A percentile compares a stretch with the other conserved stretches of the same genome.
Conservation (phyloP, 495 filamentous ascomycete genomes). For the Trichodelitschia bisporula region DNA sequence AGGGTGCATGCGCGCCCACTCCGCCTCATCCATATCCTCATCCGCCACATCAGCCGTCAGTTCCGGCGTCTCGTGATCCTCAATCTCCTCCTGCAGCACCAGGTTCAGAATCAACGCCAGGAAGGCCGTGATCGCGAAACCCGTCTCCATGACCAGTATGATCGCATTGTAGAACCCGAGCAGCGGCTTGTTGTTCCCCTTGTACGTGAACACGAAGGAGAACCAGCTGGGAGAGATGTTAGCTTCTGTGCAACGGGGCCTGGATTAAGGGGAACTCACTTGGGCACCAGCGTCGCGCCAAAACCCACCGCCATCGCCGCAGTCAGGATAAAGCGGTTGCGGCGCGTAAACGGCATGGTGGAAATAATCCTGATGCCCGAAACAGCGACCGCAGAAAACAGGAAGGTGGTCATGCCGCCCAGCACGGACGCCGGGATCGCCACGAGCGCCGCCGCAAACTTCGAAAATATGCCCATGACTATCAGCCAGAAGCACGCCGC, state of each 20-base stretch:
- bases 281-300: slow-evolving; percentile 59
- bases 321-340: slow-evolving; percentile 74
- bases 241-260: slow-evolving; percentile 1
- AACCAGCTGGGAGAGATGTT: slow-evolving; percentile 12
- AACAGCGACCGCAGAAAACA: slow-evolving; percentile 65
- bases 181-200: slow-evolving; percentile 41
- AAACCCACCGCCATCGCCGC: slow-evolving; percentile 53
- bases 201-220: slow-evolving; percentile 46
- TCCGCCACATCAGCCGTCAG: too few relatives aligned
- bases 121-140: slow-evolving; percentile 48
- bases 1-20: too few relatives aligned
- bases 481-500: slow-evolving; percentile 55
- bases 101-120: slow-evolving; percentile 51
- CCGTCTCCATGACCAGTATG: slow-evolving; percentile 55
- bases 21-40: too few relatives aligned
- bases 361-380: slow-evolving; percentile 71
- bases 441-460: slow-evolving; percentile 74
- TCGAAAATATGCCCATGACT: slow-evolving; percentile 74
- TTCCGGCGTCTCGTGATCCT: slow-evolving; percentile 21
- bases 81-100: slow-evolving; percentile 44
- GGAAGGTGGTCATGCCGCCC: slow-evolving; percentile 84
- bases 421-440: slow-evolving; percentile 60
- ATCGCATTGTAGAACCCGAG: slow-evolving; percentile 69
- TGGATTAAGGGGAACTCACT: slow-evolving; percentile 15
- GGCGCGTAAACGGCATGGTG: slow-evolving; percentile 53